Evolutionary conservation across 1,139 yeast species (phyloP), one percentile per base, ranked within the genome.

Genomic region (Debaryomyces singareniensis): DNA sequence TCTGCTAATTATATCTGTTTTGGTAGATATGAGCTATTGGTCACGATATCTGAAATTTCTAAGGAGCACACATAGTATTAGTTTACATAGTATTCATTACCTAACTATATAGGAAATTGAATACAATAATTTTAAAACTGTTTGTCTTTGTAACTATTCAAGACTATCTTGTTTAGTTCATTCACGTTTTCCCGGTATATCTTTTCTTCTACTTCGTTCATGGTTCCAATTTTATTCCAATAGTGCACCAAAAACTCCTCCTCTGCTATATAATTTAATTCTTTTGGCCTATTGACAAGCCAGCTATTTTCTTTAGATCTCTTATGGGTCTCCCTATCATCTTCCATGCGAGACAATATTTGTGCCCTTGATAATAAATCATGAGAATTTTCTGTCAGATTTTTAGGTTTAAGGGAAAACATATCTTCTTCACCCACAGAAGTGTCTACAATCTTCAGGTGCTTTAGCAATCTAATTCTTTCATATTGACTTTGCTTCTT

Each of bases 251-350:
- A 58, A 44, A 84, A 83, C 47, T 84, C 94, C 3, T 60, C 62
- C 30, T 69, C 72, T 2, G 69, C 61, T 4, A 69, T 55, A 18
- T 47, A 51, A 25, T 37, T 51, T 1, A 52, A 29, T 4, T 61
- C 62, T 32, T 61, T 61, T 12, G 71, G 68, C 36, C 83, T 51
- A 16, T 66, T 66, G 0, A 81, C 76, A 10, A 75, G 71, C 94
- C 95, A 84, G 20, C 78, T 59, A 15, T 66, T 71, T 46, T 86
- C 95, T 43, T 85, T 83, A 11, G 81, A 72, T 35, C 83, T 68
- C 48, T 86, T 86, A 42, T 82, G 86, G 5, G 91, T 63, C 49
- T 86, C 96, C 40, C 95, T 60, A 49, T 86, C 95, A 38, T 82
- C 91, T 49, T 86, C 95, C 76, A 86, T 83, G 36, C 95, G 61